Evolutionary conservation across 1,284 basidiomycete species (phyloP), one percentile per base, ranked within the genome.

Genomic region (Melampsora larici-populina): DNA sequence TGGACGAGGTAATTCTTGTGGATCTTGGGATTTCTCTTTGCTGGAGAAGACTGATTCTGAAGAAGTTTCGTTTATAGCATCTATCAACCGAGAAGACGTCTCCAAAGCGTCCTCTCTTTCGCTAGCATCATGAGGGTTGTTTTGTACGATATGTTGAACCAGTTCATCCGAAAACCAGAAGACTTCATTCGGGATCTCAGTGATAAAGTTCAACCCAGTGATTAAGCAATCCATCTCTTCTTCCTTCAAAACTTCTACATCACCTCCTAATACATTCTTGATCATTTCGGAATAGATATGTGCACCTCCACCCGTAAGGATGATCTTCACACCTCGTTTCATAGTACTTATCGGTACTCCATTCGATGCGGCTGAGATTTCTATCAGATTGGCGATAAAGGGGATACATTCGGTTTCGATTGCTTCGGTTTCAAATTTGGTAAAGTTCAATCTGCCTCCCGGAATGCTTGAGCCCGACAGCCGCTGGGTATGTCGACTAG

Each of bases 191-290:
- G 96, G 96, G 79, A 99, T 97, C 83, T 93, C 89, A 40, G 92
- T 91, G 84, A 98, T 92, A 85, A 99, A 99, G 84, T 94, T 93
- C 82, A 99, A 87, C 21, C 97, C 97, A 80, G 95, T 92, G 80
- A 99, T 99, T 82, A 99, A 86, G 83, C 96, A 98, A 85, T 93
- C 94, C 97, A 99, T 99, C 87, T 99, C 97, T 84, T 99, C 97
- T 85, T 98, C 96, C 77, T 90, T 86, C 79, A 87, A 86, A 60
- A 99, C 85, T 69, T 83, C 83, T 2, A 76, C 92, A 83, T 94
- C 92, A 74, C 98, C 92, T 33, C 88, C 90, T 4, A 98, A 86
- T 79, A 89, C 89, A 29, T 86, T 85, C 79, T 87, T 87, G 83
- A 99, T 91, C 67, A 91, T 85, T 81, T 94, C 92, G 84, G 95